Evolutionary conservation across 768 basidiomycete species (phyloP), one percentile per base, ranked within the genome.

Genomic region (Hygrocybe punicea): DNA sequence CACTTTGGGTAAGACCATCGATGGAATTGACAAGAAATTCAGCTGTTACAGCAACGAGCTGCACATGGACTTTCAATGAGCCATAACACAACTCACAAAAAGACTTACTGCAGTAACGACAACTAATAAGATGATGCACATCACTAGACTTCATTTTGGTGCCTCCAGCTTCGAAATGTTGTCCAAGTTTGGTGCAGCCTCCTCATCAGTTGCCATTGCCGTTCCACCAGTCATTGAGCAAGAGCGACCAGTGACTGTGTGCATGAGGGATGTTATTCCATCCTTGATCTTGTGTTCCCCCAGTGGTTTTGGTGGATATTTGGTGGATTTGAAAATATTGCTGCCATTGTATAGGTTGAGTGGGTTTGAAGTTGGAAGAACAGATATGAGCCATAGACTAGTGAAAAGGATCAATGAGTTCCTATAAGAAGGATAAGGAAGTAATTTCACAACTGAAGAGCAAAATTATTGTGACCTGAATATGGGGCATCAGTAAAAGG

Each of bases 1-100:
- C 84, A 0, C 64, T 64, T 0, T 62, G 64, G 0, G 89, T 87
- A 35, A 98, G 66, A 13, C 91, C 91, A 59, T 81, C 73, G 61
- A 97, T 95, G 3, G 91, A 91, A 63, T 81, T 83, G 4, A 98
- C 91, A 5, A 98, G 79, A 73, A 76, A 85, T 64, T 86, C 84
- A 9, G 84, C 83, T 19, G 84, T 86, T 9, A 86, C 65, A 4
- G 81, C 84, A 6, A 86, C 84, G 21, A 84, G 51, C 84, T 85
- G 58, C 29, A 29, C 13, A 49, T 21, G 39, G 39, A n/a, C 53
- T 48, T 2, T 47, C 68, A 76, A 63, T 79, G 10, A 53, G 33
- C 17, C 56, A 21, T 16, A 35, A 65, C 69, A 62, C 57, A 29
- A 75, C 72, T 49, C 74, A 65, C 2, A 77, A 73, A 48, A 74